Percentiles rank a stretch among this genome's conserved stretches.
These are phyloP conservation scores for Eucalyptus curtisii DNA, from an alignment of 345 rosid species.

Conservation along the genomic window DNA sequence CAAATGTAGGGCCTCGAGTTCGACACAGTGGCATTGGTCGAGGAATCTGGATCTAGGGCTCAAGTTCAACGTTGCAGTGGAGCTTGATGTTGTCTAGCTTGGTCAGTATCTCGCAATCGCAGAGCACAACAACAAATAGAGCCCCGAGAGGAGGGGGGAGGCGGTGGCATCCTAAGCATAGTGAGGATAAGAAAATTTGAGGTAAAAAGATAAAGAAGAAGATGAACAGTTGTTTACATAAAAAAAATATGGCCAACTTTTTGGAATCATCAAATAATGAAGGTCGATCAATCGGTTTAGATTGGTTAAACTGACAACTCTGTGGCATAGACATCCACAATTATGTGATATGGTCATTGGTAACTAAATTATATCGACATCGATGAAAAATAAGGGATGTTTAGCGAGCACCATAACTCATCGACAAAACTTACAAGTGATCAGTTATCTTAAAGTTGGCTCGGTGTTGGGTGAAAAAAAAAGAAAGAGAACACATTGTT, in stretches of 20 bases:
- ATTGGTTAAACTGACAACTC: too few species aligned
- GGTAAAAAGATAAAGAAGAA: too few species aligned
- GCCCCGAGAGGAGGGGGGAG: fast-evolving
- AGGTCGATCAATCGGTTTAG: neutral
- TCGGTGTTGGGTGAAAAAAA: neutral
- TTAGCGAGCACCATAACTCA: neutral
- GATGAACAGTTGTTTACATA: too few species aligned
- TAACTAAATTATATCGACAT: neutral
- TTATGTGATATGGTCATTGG: neutral
- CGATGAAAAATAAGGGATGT: neutral
- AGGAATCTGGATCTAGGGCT: neutral
- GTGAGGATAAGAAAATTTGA: too few species aligned
- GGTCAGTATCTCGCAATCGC: neutral
- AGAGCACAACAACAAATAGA: neutral
- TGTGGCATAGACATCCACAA: neutral
- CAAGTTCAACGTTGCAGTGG: neutral
- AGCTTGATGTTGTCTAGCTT: neutral
- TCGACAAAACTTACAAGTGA: neutral
- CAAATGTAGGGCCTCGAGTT: neutral
- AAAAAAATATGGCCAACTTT: too few species aligned
- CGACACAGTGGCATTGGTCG: neutral
- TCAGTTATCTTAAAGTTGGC: neutral
- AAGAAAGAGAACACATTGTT: neutral
- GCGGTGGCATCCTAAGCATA: too few species aligned
- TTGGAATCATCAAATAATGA: neutral